Percentiles rank a stretch among this genome's conserved stretches.
Evolutionary conservation across 257 asterid genomes (phyloP).

Genomic region (Capsicum chinense): DNA sequence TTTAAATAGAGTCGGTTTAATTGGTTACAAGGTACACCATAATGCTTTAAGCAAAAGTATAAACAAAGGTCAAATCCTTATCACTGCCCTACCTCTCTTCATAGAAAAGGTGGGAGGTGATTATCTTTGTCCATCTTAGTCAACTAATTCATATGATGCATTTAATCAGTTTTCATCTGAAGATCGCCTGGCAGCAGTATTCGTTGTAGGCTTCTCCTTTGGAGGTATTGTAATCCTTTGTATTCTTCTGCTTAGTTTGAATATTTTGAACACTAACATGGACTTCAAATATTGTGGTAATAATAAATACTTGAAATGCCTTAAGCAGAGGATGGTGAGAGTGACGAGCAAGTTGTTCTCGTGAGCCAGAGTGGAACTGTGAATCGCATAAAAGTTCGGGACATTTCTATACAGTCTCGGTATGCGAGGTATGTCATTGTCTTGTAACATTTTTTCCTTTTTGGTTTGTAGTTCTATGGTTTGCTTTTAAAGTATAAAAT

Average conservation of each 20-base stretch:
- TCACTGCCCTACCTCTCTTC: not conserved
- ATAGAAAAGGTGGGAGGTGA: not conserved
- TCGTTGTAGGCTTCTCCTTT: slow-evolving; percentile 85
- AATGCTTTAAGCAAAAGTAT: not conserved
- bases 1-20: slow-evolving; percentile 84
- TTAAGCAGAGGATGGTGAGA: slow-evolving; percentile 84
- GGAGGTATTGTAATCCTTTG: slow-evolving; percentile 55
- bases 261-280: not conserved
- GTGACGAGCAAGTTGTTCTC: slow-evolving; percentile 94
- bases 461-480: not conserved
- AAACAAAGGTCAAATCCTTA: not conserved
- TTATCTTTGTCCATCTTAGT: slow-evolving; percentile 16
- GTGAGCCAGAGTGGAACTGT: slow-evolving; percentile 99
- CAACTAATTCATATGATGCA: slow-evolving; percentile 23
- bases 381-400: slow-evolving; percentile 92
- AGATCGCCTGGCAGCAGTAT: slow-evolving; percentile 87
- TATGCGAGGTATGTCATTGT: slow-evolving; percentile 67
- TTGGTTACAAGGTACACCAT: slow-evolving; percentile 78
- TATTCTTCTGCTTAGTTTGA: not conserved
- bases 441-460: not conserved
- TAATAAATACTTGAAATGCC: slow-evolving; percentile 2
- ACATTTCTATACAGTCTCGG: slow-evolving; percentile 92
- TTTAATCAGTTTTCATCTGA: slow-evolving; percentile 69
- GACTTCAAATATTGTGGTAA: slow-evolving; percentile 14
- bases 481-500: not conserved